Conservation (phyloP, 305 asterid species). For the Caryopteris hybrid region DNA sequence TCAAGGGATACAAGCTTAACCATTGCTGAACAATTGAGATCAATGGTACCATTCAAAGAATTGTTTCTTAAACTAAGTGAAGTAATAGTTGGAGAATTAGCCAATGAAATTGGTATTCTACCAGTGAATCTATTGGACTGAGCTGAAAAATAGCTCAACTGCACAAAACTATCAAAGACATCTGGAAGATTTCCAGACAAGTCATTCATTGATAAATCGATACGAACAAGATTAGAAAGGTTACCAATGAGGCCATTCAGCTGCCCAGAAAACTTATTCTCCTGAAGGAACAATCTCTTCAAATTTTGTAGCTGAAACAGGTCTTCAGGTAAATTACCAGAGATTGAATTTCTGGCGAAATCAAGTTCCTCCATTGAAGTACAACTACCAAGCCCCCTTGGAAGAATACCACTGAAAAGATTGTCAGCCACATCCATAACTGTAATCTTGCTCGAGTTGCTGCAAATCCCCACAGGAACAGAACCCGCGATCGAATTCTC, state of each 20-base stretch:
- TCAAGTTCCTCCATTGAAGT: constrained; percentile 42
- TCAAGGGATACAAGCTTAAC: constrained; percentile 59
- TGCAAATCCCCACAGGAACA: constrained; percentile 52
- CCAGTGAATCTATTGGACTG: constrained; percentile 60
- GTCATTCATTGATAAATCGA: constrained; percentile 54
- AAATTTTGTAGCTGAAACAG: constrained; percentile 39
- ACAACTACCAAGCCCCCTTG: constrained; percentile 47
- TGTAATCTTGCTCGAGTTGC: constrained; percentile 42
- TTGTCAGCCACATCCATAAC: constrained; percentile 42
- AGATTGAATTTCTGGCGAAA: constrained; percentile 39
- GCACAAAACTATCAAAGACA: constrained; percentile 40
- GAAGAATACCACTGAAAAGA: constrained; percentile 37
- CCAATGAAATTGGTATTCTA: constrained; percentile 48
- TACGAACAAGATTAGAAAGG: constrained; percentile 44
- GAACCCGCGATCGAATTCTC: constrained; percentile 43
- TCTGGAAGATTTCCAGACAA: constrained; percentile 61
- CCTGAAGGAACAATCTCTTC: constrained; percentile 44
- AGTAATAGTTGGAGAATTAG: constrained; percentile 45
- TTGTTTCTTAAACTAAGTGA: constrained; percentile 63
- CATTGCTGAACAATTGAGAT: constrained; percentile 70
- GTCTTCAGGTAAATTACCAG: constrained; percentile 55
- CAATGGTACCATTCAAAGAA: constrained; percentile 46
- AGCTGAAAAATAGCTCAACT: constrained; percentile 50
- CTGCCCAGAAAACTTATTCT: constrained; percentile 49
- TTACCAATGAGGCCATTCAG: constrained; percentile 46